A percentile compares a stretch with the other conserved stretches of the same genome.
Conservation (phyloP, 1,139 yeast genomes). For the Williopsis jadinii region DNA sequence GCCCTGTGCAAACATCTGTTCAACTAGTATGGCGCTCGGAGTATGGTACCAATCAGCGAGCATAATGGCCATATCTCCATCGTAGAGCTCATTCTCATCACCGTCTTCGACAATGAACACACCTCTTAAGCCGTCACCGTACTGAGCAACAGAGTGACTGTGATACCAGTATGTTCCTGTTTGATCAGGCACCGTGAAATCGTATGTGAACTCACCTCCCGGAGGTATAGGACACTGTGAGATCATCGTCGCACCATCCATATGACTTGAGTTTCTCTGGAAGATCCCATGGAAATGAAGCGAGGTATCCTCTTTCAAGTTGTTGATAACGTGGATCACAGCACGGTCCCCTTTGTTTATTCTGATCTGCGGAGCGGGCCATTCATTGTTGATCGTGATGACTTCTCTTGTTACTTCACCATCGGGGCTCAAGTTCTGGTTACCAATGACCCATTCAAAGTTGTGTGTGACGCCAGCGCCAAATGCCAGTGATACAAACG, state of each 20-base stretch:
- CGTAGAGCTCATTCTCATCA: constrained; percentile 31
- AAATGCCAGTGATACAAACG: too few relatives aligned
- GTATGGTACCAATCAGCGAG: constrained; percentile 47
- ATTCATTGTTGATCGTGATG: constrained; percentile 39
- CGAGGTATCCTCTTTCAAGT: constrained; percentile 40
- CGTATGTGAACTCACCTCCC: constrained; percentile 41
- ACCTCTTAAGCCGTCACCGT: constrained; percentile 56
- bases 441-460: constrained; percentile 34
- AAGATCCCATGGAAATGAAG: constrained; percentile 55
- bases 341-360: constrained; percentile 42
- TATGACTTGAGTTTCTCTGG: constrained; percentile 38
- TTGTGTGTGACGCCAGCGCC: constrained; percentile 23
- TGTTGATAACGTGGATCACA: constrained; percentile 38
- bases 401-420: constrained; percentile 29
- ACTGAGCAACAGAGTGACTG: constrained; percentile 50
- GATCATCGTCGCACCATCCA: constrained; percentile 57
- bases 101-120: constrained; percentile 40
- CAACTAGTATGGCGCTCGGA: constrained; percentile 30
- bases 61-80: constrained; percentile 41
- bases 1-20: constrained; percentile 31
- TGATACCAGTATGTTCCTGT: constrained; percentile 60
- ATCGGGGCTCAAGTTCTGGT: constrained; percentile 40
- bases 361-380: constrained; percentile 48
- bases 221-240: constrained; percentile 59
- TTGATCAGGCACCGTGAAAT: constrained; percentile 43